Evolutionary conservation across 2,329 filamentous ascomycete species (phyloP), one percentile per base, ranked within the genome.

Genomic region (Aureobasidium zeae): DNA sequence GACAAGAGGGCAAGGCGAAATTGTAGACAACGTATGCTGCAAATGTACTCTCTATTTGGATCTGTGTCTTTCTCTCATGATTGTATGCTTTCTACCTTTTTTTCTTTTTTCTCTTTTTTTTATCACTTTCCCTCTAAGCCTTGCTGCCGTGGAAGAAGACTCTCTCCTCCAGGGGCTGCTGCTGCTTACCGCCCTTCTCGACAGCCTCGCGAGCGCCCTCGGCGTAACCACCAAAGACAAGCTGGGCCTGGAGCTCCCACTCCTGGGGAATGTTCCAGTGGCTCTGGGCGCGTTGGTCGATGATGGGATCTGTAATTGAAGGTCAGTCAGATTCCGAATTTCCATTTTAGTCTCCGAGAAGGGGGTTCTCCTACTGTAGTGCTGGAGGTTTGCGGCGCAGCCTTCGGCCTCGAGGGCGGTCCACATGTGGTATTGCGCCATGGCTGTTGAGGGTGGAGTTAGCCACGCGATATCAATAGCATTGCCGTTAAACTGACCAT

Each of bases 311-410:
- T n/a, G n/a, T n/a, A n/a, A n/a, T n/a, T n/a, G n/a, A n/a, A n/a
- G n/a, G n/a, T n/a, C n/a, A n/a, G n/a, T n/a, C n/a, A n/a, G n/a
- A n/a, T n/a, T n/a, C n/a, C n/a, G n/a, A n/a, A n/a, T n/a, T n/a
- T n/a, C n/a, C n/a, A n/a, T n/a, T n/a, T n/a, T n/a, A n/a, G n/a
- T n/a, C n/a, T n/a, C n/a, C n/a, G n/a, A n/a, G n/a, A n/a, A n/a
- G n/a, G n/a, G n/a, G n/a, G 74, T 86, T n/a, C n/a, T n/a, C n/a
- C n/a, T n/a, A n/a, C n/a, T 91, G 73, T 94, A 94, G 70, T 94
- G 87, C 73, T 94, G 87, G 42, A 94, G 73, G 72, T 88, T 94
- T 60, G 81, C 83, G 52, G 86, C 86, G 45, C 93, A 76, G 21
- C 87, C 86, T 61, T 91, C 86, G 48, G 80, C 73, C 67, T 88